Percentiles rank a stretch among this genome's conserved stretches.
Conservation (phyloP, 1,284 basidiomycete genomes). For the Neotropicomus parvogracilis region DNA sequence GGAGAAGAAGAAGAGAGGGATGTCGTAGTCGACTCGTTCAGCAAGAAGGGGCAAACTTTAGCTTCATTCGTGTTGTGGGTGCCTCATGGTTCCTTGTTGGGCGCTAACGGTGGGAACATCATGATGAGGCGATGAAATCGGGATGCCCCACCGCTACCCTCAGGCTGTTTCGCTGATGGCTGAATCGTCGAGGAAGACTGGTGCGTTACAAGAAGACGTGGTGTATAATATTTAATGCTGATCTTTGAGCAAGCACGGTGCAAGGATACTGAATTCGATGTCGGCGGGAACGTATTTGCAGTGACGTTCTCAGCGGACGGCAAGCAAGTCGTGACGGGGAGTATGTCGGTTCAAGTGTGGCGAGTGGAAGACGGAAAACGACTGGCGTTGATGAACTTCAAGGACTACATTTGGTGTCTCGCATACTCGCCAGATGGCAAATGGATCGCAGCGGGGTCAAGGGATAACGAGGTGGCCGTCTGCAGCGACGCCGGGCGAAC, state of each 20-base stretch:
- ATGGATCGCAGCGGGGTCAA: background rate
- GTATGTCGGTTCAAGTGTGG: background rate
- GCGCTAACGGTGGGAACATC: no score
- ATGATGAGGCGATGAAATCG: no score
- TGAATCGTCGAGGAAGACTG: no score
- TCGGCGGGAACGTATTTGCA: background rate
- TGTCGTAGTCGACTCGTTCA: no score
- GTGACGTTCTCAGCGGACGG: background rate
- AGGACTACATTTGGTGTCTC: no score
- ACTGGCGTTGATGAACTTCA: background rate
- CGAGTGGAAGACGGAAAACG: background rate
- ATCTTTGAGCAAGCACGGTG: background rate
- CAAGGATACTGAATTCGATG: background rate
- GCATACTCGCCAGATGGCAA: background rate
- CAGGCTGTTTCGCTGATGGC: no score
- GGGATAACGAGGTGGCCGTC: background rate
- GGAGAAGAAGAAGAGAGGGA: no score
- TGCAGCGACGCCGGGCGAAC: background rate
- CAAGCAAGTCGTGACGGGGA: background rate
- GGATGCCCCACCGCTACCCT: no score
- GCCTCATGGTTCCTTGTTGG: no score
- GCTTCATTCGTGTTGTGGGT: no score
- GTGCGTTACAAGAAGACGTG: background rate
- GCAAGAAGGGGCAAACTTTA: no score
- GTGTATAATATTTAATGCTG: background rate